Evolutionary conservation across 768 basidiomycete genomes (phyloP).

Genomic region (Daedaleopsis nitida): DNA sequence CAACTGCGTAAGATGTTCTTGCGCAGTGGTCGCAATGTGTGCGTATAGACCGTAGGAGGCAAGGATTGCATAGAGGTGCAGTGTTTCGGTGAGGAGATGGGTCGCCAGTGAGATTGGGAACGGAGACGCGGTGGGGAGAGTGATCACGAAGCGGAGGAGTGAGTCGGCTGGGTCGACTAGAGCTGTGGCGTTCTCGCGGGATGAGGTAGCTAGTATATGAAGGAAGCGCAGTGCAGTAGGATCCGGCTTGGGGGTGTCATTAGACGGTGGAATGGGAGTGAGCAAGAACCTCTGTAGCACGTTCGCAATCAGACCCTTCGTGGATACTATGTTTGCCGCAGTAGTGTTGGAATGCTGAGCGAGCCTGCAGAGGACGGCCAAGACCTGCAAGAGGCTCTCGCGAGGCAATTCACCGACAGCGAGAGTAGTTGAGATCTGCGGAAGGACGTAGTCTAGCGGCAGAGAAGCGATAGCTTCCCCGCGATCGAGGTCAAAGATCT

Average conservation of each 20-base stretch:
- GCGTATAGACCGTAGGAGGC: conserved; percentile 81
- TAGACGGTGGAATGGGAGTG: conserved; percentile 46
- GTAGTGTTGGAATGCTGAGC: conserved; percentile 57
- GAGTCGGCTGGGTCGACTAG: conserved; percentile 61
- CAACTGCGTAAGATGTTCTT: conserved; percentile 55
- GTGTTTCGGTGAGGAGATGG: conserved; percentile 53
- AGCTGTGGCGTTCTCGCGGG: conserved; percentile 64
- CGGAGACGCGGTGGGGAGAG: conserved; percentile 49
- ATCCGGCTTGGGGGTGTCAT: conserved; percentile 36
- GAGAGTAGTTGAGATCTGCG: conserved; percentile 47
- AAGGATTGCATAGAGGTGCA: conserved; percentile 65
- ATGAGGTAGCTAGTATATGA: conserved; percentile 57
- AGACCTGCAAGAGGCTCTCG: conserved; percentile 55
- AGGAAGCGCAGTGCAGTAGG: conserved; percentile 61
- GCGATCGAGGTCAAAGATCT: conserved; percentile 37
- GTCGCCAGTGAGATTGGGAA: conserved; percentile 41
- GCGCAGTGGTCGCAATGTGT: conserved; percentile 64
- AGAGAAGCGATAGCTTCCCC: conserved; percentile 36
- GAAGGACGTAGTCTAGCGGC: conserved; percentile 49
- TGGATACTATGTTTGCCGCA: conserved; percentile 53
- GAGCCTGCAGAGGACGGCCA: conserved; percentile 61
- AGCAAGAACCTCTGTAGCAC: conserved; percentile 61
- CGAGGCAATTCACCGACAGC: conserved; percentile 45
- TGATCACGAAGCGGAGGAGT: conserved; percentile 70
- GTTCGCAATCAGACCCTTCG: conserved; percentile 52